Evolutionary conservation across 768 basidiomycete genomes (phyloP).

Genomic region (Pulveroboletus frians): DNA sequence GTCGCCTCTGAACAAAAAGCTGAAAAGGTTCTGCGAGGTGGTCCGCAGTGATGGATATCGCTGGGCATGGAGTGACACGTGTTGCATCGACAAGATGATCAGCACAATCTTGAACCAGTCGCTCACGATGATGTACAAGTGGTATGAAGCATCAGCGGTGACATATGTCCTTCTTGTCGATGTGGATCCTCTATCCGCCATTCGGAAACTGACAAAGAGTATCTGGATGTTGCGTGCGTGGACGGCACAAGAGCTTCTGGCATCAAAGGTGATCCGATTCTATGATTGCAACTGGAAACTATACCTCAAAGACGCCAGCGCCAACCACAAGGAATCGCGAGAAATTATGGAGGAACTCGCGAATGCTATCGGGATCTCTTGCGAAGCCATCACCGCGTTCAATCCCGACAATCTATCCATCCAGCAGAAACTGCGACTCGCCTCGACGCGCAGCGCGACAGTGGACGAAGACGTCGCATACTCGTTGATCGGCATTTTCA

Average conservation of each 20-base stretch:
- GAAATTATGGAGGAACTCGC: background rate
- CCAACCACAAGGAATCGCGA: background rate
- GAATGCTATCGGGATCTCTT: background rate
- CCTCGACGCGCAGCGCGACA: constrained; percentile 6
- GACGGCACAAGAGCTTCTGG: background rate
- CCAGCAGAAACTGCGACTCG: constrained; percentile 5
- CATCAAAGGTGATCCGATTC: background rate
- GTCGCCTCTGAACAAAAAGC: background rate
- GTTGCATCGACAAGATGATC: background rate
- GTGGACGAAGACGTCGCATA: constrained; percentile 7
- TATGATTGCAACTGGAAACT: background rate
- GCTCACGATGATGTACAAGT: background rate
- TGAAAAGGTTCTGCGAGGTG: background rate
- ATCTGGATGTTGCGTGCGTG: background rate
- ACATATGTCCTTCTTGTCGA: background rate
- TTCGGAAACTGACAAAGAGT: background rate
- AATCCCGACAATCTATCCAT: background rate
- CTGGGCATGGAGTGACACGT: constrained; percentile 7
- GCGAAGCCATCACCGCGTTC: background rate
- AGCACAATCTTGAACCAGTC: background rate
- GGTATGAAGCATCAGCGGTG: background rate
- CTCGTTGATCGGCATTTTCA: constrained; percentile 12
- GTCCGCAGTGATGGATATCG: constrained; percentile 5
- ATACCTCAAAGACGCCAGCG: background rate
- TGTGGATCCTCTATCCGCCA: background rate